phyloP scores from a whole-genome alignment of 495 filamentous ascomycete species.

The Talaromyces stipitatus region DNA sequence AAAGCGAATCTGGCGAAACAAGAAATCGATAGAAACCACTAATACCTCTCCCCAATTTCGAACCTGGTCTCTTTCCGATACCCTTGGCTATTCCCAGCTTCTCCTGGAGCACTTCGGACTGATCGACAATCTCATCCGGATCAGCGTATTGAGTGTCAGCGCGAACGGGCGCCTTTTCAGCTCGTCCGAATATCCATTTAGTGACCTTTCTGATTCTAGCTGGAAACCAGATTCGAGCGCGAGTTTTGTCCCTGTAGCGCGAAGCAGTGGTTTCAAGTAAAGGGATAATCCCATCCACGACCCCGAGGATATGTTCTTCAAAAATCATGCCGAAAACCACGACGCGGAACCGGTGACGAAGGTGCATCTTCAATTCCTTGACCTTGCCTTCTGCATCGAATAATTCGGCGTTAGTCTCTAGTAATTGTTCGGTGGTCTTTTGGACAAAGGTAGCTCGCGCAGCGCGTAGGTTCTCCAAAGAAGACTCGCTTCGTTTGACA shows the following conservation, averaged over 20 bases:
- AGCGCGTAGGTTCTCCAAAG: slow-evolving; percentile 10
- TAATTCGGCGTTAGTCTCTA: slow-evolving; percentile 16
- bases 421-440: slow-evolving; percentile 19
- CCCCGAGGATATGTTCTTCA: slow-evolving; percentile 21
- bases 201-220: slow-evolving; percentile 8
- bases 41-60: slow-evolving; percentile 10
- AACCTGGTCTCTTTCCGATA: slow-evolving; percentile 11
- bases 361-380: slow-evolving; percentile 9
- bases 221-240: slow-evolving; percentile 11
- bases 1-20: slow-evolving; percentile 23
- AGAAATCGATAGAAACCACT: slow-evolving; percentile 20
- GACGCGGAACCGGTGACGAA: slow-evolving; percentile 4
- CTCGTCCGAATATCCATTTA: slow-evolving; percentile 9
- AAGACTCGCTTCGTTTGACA: slow-evolving; percentile 8
- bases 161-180: slow-evolving; percentile 9
- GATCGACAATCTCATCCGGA: slow-evolving; percentile 12
- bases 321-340: slow-evolving; percentile 22
- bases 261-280: slow-evolving; percentile 8
- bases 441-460: slow-evolving; percentile 14
- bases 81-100: slow-evolving; percentile 14
- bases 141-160: slow-evolving; percentile 6
- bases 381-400: slow-evolving; percentile 19
- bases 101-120: slow-evolving; percentile 13
- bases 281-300: slow-evolving; percentile 10
- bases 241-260: slow-evolving; percentile 8